Evolutionary conservation across 139 green algal species (phyloP).

Genomic region (Haematococcus lacustris): DNA sequence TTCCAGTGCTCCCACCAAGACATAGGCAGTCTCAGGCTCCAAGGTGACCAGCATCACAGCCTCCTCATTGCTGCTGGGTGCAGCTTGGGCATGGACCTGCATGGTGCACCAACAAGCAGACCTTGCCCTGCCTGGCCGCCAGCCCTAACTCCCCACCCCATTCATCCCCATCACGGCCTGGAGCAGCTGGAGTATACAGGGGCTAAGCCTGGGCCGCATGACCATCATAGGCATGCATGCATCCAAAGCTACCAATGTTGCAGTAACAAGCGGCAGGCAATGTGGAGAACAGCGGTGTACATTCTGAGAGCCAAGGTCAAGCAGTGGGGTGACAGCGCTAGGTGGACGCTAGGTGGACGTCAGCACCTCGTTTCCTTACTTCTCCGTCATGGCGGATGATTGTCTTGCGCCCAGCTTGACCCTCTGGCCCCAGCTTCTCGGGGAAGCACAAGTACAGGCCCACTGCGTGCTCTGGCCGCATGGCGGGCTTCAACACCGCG

Average conservation of each 20-base stretch:
- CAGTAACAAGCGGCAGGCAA: neutral
- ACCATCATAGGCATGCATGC: neutral
- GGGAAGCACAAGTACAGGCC: slow-evolving; percentile 14
- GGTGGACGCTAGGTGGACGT: neutral
- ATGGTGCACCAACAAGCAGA: neutral
- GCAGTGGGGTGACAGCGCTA: neutral
- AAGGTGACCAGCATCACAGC: slow-evolving; percentile 20
- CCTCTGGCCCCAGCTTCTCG: neutral
- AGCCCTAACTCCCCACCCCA: neutral
- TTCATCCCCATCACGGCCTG: neutral
- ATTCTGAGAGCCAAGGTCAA: neutral
- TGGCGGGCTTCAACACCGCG: slow-evolving; percentile 22
- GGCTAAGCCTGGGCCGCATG: neutral
- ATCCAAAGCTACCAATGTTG: neutral
- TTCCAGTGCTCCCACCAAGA: slow-evolving; percentile 19
- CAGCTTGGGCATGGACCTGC: slow-evolving; percentile 12
- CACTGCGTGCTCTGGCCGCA: slow-evolving; percentile 11
- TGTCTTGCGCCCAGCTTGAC: neutral
- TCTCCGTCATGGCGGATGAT: neutral
- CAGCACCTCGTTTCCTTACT: too few relatives aligned
- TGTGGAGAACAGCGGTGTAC: neutral
- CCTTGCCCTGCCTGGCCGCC: neutral
- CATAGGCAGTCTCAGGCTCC: slow-evolving; percentile 35
- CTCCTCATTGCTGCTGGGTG: slow-evolving; percentile 23
- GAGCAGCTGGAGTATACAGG: too few relatives aligned